These are phyloP conservation scores for Coccomyxa sp. DNA, from an alignment of 139 green algal species.

Conservation along the genomic window DNA sequence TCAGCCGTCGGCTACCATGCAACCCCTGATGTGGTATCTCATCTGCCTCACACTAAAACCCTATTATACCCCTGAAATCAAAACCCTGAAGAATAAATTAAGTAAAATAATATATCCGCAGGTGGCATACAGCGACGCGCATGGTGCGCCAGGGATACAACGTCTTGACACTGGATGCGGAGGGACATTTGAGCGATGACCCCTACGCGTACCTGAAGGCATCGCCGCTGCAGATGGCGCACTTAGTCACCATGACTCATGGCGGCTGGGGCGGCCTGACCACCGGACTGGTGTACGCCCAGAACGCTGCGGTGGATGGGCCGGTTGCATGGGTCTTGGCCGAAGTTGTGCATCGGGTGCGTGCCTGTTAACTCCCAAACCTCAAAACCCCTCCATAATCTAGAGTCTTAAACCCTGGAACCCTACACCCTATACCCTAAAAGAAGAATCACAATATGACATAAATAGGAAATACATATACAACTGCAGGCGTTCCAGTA, in stretches of 20 bases:
- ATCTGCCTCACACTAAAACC: neutral
- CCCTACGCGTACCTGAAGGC: neutral
- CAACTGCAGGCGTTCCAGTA: neutral
- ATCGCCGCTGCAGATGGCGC: neutral
- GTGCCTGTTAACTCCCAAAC: too few species aligned
- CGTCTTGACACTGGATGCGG: neutral
- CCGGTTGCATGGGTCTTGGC: neutral
- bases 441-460: neutral
- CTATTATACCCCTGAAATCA: neutral
- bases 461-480: neutral
- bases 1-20: too few species aligned
- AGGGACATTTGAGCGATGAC: neutral
- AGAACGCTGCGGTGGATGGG: neutral
- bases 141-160: neutral
- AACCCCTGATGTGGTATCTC: neutral
- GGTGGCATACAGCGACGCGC: neutral
- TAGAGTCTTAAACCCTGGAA: neutral
- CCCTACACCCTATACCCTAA: too few species aligned
- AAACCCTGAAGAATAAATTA: too few species aligned
- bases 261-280: neutral
- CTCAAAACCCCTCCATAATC: neutral
- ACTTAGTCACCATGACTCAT: neutral
- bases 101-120: too few species aligned
- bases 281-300: neutral
- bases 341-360: neutral